Evolutionary conservation across 2,329 filamentous ascomycete genomes (phyloP).

Genomic region (Chrysosporium queenslandicum): DNA sequence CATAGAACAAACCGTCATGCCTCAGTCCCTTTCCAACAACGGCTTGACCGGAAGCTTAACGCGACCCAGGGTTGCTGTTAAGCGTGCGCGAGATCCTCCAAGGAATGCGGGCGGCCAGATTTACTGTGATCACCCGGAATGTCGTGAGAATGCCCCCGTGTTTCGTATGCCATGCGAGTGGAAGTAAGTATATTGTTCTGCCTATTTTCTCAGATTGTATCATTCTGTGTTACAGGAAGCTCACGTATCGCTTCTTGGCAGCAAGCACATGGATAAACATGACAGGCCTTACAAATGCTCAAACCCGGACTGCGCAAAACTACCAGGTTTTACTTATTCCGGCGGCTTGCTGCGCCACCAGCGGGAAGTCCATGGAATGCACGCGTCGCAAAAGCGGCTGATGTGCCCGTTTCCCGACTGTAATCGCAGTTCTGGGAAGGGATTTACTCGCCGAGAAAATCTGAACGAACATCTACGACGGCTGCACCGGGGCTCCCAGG

Average conservation of each 20-base stretch:
- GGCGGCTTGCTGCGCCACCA: slow-evolving; percentile 83
- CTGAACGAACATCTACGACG: slow-evolving; percentile 85
- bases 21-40: neutral
- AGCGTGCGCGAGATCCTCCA: slow-evolving; percentile 43
- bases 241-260: slow-evolving; percentile 29
- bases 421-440: slow-evolving; percentile 78
- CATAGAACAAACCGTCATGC: slow-evolving; percentile 2
- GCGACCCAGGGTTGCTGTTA: slow-evolving; percentile 35
- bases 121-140: slow-evolving; percentile 61
- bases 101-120: slow-evolving; percentile 64
- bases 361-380: slow-evolving; percentile 84
- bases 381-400: slow-evolving; percentile 78
- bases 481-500: slow-evolving; percentile 54
- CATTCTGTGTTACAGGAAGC: neutral
- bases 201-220: neutral
- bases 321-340: slow-evolving; percentile 89
- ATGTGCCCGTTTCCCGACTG: slow-evolving; percentile 80
- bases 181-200: slow-evolving; percentile 56
- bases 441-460: slow-evolving; percentile 89
- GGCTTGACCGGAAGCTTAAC: neutral
- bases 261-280: slow-evolving; percentile 98
- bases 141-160: slow-evolving; percentile 51
- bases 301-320: slow-evolving; percentile 74
- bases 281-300: slow-evolving; percentile 83
- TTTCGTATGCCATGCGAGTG: slow-evolving; percentile 86